These are phyloP conservation scores for Trichopus zeylanicus DNA, from an alignment of 116 monocot genomes.

Conservation along the genomic window DNA sequence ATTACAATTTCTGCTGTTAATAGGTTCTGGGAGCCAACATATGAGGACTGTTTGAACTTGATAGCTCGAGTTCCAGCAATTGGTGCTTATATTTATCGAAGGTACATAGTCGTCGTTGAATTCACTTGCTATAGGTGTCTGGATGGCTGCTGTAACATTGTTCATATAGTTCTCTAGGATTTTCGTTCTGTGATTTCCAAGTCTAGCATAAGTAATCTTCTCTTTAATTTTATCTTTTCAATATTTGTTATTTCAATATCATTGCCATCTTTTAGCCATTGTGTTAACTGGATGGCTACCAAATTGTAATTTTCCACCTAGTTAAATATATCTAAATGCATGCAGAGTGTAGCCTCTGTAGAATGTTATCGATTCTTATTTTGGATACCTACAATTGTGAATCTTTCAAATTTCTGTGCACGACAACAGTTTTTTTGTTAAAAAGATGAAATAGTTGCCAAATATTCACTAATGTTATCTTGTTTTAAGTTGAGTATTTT, in stretches of 20 bases:
- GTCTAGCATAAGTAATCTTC: too few relatives aligned
- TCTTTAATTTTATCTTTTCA: not conserved
- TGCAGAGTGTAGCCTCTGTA: not conserved
- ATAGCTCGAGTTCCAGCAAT: conserved; percentile 80
- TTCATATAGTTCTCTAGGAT: not conserved
- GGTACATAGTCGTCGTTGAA: conserved; percentile 27
- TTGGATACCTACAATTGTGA: too few relatives aligned
- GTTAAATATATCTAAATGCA: too few relatives aligned
- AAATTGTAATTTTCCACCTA: not conserved
- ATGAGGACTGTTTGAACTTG: conserved; percentile 88
- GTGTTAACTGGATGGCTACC: not conserved
- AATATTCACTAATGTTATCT: not conserved
- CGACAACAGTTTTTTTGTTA: too few relatives aligned
- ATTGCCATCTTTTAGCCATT: not conserved
- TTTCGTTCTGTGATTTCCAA: not conserved
- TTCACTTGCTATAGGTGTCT: not conserved
- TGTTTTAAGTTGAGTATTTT: not conserved
- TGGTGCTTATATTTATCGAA: conserved; percentile 88
- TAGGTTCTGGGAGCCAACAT: conserved; percentile 99
- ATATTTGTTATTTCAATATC: not conserved
- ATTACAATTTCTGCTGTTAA: not conserved
- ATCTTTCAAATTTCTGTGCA: too few relatives aligned
- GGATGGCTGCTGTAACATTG: not conserved
- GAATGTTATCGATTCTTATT: too few relatives aligned
- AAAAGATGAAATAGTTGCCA: not conserved